Evolutionary conservation across 2,329 filamentous ascomycete genomes (phyloP).

Genomic region (Nemania diffusa): DNA sequence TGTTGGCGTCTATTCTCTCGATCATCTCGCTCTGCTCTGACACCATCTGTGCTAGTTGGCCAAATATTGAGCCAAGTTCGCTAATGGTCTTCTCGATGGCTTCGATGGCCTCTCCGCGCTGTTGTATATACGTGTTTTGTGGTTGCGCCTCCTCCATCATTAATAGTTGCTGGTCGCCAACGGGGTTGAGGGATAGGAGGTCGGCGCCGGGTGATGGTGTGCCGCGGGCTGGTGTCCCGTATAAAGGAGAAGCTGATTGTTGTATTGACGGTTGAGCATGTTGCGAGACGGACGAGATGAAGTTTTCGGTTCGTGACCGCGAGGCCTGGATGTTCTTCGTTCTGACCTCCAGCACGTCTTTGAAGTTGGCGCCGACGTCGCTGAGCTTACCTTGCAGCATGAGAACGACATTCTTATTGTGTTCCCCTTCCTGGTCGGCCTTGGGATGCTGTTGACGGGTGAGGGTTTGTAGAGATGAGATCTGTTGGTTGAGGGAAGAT

Average conservation of each 20-base stretch:
- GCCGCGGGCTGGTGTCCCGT: conserved; percentile 71
- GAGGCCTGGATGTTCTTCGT: conserved; percentile 99
- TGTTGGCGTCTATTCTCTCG: conserved; percentile 95
- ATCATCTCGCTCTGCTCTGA: conserved; percentile 96
- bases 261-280: conserved; percentile 75
- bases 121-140: conserved; percentile 88
- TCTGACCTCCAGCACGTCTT: conserved; percentile 93
- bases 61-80: conserved; percentile 92
- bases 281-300: conserved; percentile 88
- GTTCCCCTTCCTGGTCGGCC: conserved; percentile 86
- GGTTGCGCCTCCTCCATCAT: conserved; percentile 93
- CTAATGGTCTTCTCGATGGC: conserved; percentile 95
- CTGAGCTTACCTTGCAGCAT: conserved; percentile 91
- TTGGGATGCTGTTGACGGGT: conserved; percentile 80
- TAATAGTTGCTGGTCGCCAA: conserved; percentile 86
- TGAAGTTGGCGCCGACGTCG: conserved; percentile 94
- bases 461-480: conserved; percentile 81
- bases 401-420: conserved; percentile 97
- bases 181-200: conserved; percentile 83
- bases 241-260: conserved; percentile 85
- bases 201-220: conserved; percentile 76
- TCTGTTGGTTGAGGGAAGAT: conserved; percentile 83
- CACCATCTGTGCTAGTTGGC: conserved; percentile 95
- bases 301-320: conserved; percentile 91
- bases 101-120: conserved; percentile 94